phyloP scores from a whole-genome alignment of 176 grass and related monocot genomes.

The Chloris gayana region DNA sequence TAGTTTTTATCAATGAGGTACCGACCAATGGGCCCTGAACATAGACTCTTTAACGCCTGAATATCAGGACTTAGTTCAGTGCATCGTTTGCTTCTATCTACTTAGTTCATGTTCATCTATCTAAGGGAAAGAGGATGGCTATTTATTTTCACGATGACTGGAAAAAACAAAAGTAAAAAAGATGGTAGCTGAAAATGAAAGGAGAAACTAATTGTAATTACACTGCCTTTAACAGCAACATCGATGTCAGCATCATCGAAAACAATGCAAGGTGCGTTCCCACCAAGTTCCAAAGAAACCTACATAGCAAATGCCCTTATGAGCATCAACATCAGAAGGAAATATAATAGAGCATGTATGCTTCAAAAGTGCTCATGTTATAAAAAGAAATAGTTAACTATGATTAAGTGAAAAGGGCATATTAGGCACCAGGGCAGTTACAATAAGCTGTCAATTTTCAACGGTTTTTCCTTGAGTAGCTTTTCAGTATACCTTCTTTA shows the following conservation, averaged over 20 bases:
- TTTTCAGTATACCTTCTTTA: slow-evolving; percentile 77
- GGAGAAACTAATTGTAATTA: slow-evolving; percentile 51
- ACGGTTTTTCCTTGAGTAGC: not conserved
- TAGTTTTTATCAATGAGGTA: not conserved
- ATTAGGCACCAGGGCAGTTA: not conserved
- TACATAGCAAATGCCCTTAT: slow-evolving; percentile 47
- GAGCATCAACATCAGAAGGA: slow-evolving; percentile 25
- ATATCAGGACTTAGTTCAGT: not conserved
- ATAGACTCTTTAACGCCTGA: not conserved
- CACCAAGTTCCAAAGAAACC: slow-evolving; percentile 98
- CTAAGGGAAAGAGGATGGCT: not conserved
- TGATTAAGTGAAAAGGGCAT: not conserved
- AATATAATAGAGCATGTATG: not conserved
- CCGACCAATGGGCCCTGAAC: not conserved
- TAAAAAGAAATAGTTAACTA: not conserved
- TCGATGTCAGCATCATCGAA: slow-evolving; percentile 98
- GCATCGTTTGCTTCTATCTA: not conserved
- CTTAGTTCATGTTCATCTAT: not conserved
- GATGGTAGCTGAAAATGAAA: not conserved
- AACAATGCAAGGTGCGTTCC: slow-evolving; percentile 98
- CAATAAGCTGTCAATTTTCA: not conserved
- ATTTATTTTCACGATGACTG: slow-evolving; percentile 14
- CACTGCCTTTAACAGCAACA: slow-evolving; percentile 89
- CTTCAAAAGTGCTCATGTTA: no score
- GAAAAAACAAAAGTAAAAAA: not conserved